phyloP scores from a whole-genome alignment of 768 basidiomycete genomes.

The Boletus eberwhitei region DNA sequence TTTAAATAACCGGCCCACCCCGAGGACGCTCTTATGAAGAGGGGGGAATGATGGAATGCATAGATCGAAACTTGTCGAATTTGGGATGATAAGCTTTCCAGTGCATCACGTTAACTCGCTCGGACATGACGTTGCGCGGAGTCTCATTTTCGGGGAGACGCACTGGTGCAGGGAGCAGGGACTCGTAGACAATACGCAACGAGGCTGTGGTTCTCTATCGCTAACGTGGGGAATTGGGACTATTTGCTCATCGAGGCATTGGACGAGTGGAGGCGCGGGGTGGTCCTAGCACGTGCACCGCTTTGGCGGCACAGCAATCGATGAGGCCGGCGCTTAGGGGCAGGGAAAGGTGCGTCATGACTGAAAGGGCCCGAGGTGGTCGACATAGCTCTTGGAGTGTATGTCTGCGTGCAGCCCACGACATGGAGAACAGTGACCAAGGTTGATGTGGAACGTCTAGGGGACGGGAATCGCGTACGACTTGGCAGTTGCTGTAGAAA shows the following conservation, averaged over 20 bases:
- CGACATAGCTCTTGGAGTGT: constrained; percentile 1
- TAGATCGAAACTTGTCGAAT: constrained; percentile 14
- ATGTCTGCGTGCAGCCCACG: not conserved
- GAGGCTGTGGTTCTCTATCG: constrained; percentile 26
- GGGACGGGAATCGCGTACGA: not conserved
- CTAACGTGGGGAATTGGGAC: constrained; percentile 4
- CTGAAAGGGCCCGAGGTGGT: not conserved
- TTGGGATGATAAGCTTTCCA: constrained; percentile 25
- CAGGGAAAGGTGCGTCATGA: not conserved
- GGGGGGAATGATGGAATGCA: constrained; percentile 18
- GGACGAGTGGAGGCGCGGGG: constrained; percentile 12
- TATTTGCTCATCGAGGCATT: constrained; percentile 1
- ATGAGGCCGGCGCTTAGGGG: not conserved
- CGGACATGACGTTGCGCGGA: constrained; percentile 1
- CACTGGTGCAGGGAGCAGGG: constrained; percentile 7
- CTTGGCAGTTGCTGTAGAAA: constrained; percentile 9
- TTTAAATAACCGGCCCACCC: constrained; percentile 25
- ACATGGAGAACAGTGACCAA: not conserved
- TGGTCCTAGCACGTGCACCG: constrained; percentile 19
- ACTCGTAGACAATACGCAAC: not conserved
- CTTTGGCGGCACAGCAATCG: constrained; percentile 23
- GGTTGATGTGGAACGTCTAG: not conserved
- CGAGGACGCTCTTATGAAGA: constrained; percentile 18
- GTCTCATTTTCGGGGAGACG: constrained; percentile 3
- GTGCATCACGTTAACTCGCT: constrained; percentile 25